Conservation (phyloP, 2,329 filamentous ascomycete species). For the Penicillium sp. region DNA sequence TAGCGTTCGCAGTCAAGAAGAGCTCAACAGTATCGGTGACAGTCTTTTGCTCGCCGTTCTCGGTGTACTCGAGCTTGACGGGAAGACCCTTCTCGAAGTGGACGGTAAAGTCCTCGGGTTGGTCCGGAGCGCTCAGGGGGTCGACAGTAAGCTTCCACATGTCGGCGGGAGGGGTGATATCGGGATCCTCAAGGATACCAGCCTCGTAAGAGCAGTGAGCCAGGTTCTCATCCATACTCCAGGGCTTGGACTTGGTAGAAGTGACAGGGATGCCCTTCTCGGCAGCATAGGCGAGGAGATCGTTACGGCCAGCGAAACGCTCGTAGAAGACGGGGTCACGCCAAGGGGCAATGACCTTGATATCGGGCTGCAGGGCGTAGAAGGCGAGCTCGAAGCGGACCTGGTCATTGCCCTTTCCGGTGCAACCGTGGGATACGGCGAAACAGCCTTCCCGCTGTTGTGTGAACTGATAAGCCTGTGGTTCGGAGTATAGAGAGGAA, state of each 20-base stretch:
- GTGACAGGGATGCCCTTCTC: conserved; percentile 54
- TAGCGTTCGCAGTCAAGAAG: conserved; percentile 73
- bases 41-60: conserved; percentile 55
- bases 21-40: conserved; percentile 71
- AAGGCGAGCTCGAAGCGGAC: conserved; percentile 57
- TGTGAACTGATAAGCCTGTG: not conserved
- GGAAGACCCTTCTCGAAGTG: conserved; percentile 78
- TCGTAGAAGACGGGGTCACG: conserved; percentile 55
- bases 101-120: conserved; percentile 72
- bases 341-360: conserved; percentile 57
- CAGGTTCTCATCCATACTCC: conserved; percentile 65
- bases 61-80: conserved; percentile 65
- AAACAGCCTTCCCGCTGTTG: conserved; percentile 49
- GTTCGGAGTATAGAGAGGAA: not conserved
- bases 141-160: conserved; percentile 76
- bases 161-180: conserved; percentile 70
- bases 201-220: conserved; percentile 77
- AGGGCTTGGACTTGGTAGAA: conserved; percentile 54
- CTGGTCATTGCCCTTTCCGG: conserved; percentile 56
- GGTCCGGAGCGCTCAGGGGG: conserved; percentile 71
- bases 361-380: conserved; percentile 54
- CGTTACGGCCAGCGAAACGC: conserved; percentile 54
- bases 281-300: conserved; percentile 55
- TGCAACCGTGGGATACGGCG: conserved; percentile 51
- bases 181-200: conserved; percentile 62